Conservation (phyloP, 2,329 filamentous ascomycete genomes). For the Tricladium varicosporioides region DNA sequence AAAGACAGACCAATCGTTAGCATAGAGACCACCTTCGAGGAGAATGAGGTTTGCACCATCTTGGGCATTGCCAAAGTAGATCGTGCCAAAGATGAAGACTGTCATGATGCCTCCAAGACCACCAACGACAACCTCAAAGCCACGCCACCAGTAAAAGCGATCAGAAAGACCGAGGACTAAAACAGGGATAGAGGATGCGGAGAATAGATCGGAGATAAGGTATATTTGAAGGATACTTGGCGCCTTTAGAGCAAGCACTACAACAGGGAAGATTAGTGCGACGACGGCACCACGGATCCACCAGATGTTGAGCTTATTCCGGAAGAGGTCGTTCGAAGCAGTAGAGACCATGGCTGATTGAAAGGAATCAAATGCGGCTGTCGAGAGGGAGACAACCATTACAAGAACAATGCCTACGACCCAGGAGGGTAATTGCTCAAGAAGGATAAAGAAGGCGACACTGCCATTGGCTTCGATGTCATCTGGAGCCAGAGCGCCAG, state of each 20-base stretch:
- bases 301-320: slow-evolving; percentile 76
- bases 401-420: slow-evolving; percentile 79
- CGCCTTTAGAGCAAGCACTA: slow-evolving; percentile 71
- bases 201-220: slow-evolving; percentile 77
- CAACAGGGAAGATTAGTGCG: slow-evolving; percentile 68
- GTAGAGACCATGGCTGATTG: slow-evolving; percentile 85
- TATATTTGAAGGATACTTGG: slow-evolving; percentile 79
- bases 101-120: slow-evolving; percentile 75
- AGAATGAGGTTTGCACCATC: slow-evolving; percentile 67
- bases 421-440: slow-evolving; percentile 72
- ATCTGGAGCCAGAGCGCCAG: slow-evolving; percentile 63
- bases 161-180: slow-evolving; percentile 70
- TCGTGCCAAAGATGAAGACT: slow-evolving; percentile 76
- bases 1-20: slow-evolving; percentile 77
- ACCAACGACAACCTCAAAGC: slow-evolving; percentile 77
- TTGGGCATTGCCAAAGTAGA: slow-evolving; percentile 70
- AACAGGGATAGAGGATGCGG: slow-evolving; percentile 72
- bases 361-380: slow-evolving; percentile 75
- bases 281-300: slow-evolving; percentile 68
- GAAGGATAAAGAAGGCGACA: slow-evolving; percentile 72
- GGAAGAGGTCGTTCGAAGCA: slow-evolving; percentile 80
- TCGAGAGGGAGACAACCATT: slow-evolving; percentile 75
- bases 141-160: slow-evolving; percentile 69
- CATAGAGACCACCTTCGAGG: slow-evolving; percentile 71
- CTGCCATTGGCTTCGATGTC: slow-evolving; percentile 60